phyloP scores from a whole-genome alignment of 176 grass and related monocot species.

The Musa troglodytarum region DNA sequence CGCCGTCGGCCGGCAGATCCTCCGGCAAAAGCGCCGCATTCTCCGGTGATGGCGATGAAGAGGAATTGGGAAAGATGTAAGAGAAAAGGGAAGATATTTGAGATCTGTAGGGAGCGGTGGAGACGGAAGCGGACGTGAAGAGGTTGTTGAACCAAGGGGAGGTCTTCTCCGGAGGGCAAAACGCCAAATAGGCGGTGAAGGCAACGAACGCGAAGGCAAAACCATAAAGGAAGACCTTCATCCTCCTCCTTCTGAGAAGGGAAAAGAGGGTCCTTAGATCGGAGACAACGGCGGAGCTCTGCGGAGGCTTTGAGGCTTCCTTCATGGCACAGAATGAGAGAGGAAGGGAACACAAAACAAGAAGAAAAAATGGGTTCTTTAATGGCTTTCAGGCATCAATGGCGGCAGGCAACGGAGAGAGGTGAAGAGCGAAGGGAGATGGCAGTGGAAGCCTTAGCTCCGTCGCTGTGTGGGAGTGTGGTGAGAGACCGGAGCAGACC shows the following conservation, averaged over 20 bases:
- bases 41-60: slow-evolving; percentile 17
- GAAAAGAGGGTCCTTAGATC: slow-evolving; percentile 21
- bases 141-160: slow-evolving; percentile 60
- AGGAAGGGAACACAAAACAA: neutral
- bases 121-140: slow-evolving; percentile 37
- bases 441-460: neutral
- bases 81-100: slow-evolving; percentile 62
- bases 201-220: slow-evolving; percentile 52
- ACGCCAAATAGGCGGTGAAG: slow-evolving; percentile 46
- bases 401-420: neutral
- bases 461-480: neutral
- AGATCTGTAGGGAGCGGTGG: slow-evolving; percentile 45
- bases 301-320: slow-evolving; percentile 17
- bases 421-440: neutral
- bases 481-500: neutral
- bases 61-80: slow-evolving; percentile 61
- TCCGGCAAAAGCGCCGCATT: slow-evolving; percentile 1
- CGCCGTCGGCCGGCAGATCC: neutral
- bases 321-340: slow-evolving; percentile 21
- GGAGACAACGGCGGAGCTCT: slow-evolving; percentile 4
- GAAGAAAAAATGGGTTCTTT: neutral
- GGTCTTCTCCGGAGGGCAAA: slow-evolving; percentile 30
- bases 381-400: neutral
- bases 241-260: neutral
- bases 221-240: slow-evolving; percentile 68